Evolutionary conservation across 306 rosid species (phyloP).

Genomic region (Fragaria iinumae): DNA sequence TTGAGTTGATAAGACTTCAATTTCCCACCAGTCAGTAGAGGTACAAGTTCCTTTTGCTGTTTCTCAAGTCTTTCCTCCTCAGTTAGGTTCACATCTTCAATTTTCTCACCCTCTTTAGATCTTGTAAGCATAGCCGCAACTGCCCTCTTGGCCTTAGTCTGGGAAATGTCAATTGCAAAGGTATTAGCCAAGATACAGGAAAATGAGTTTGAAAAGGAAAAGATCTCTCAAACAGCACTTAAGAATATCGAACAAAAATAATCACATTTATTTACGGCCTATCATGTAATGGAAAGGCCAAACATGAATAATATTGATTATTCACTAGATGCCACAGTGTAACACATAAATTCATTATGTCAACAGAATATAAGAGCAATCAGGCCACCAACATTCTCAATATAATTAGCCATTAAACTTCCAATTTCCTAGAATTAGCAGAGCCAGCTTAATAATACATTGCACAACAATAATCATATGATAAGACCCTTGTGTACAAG

Average conservation of each 20-base stretch:
- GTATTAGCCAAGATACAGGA: background rate
- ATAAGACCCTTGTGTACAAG: background rate
- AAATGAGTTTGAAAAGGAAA: too few relatives aligned
- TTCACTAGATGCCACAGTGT: background rate
- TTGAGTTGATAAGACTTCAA: slow-evolving; percentile 85
- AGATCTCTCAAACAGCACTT: too few relatives aligned
- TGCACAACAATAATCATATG: background rate
- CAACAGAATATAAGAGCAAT: background rate
- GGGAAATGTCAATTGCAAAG: slow-evolving; percentile 5
- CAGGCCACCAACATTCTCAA: background rate
- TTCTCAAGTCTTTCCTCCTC: slow-evolving; percentile 69
- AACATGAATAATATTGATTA: background rate
- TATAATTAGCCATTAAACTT: background rate
- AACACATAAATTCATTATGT: background rate
- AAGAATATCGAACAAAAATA: background rate
- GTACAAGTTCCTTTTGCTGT: slow-evolving; percentile 84
- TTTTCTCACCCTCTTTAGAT: slow-evolving; percentile 60
- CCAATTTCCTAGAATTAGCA: background rate
- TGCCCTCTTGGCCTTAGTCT: slow-evolving; percentile 87
- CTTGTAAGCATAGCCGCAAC: slow-evolving; percentile 94
- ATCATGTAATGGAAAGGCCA: background rate
- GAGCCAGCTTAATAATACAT: background rate
- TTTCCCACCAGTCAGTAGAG: slow-evolving; percentile 81
- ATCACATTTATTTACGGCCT: background rate
- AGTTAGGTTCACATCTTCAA: slow-evolving; percentile 55